A percentile compares a stretch with the other conserved stretches of the same genome.
Evolutionary conservation across 257 asterid species (phyloP).

Genomic region (Jacaranda copaia): DNA sequence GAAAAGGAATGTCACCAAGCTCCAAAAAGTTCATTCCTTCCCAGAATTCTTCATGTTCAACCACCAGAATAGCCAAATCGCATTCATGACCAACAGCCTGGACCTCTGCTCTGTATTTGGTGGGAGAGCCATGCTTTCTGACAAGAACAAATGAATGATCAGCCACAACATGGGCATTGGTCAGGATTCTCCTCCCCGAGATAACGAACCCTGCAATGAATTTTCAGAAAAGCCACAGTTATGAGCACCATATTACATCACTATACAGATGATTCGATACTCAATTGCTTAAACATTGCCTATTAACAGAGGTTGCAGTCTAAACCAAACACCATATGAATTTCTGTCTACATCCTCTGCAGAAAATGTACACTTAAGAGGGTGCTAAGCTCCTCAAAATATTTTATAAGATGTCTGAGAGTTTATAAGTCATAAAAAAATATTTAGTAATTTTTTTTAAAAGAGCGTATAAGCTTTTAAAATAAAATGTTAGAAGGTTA

Average conservation of each 20-base stretch:
- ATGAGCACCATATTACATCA: not conserved
- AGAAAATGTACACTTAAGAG: no score
- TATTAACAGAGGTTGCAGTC: not conserved
- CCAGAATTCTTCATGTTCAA: slow-evolving; percentile 91
- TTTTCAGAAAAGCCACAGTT: slow-evolving; percentile 21
- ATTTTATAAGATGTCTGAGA: not conserved
- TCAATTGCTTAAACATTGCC: not conserved
- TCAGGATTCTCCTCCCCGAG: slow-evolving; percentile 79
- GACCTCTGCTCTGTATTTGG: slow-evolving; percentile 82
- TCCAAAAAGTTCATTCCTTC: slow-evolving; percentile 81
- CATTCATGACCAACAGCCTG: slow-evolving; percentile 97
- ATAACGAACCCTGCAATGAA: slow-evolving; percentile 76
- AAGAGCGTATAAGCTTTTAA: no score
- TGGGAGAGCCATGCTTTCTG: slow-evolving; percentile 94
- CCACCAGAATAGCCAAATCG: slow-evolving; percentile 89
- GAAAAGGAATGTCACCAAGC: slow-evolving; percentile 92
- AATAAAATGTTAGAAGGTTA: no score
- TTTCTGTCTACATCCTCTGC: no score
- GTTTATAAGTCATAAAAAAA: not conserved
- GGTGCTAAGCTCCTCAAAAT: not conserved
- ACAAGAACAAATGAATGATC: slow-evolving; percentile 97
- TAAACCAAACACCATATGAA: no score
- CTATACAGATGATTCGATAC: not conserved
- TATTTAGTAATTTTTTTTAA: no score
- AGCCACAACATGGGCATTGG: slow-evolving; percentile 99